Evolutionary conservation across 306 rosid genomes (phyloP).

Genomic region (Prunus persica): Prunus_persica_NCBIv2 NC_034011.1:25562001-25562500

Average conservation of each 20-base stretch:
- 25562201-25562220: slow-evolving; percentile 34
- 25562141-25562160: not conserved
- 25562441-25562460: not conserved
- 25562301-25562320: slow-evolving; percentile 13
- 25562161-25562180: slow-evolving; percentile 67
- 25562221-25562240: slow-evolving; percentile 2
- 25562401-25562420: too few species aligned
- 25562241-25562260: slow-evolving; percentile 1
- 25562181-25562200: slow-evolving; percentile 41
- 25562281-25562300: slow-evolving; percentile 1
- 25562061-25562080: slow-evolving; percentile 28
- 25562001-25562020: slow-evolving; percentile 33
- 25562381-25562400: too few species aligned
- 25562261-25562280: slow-evolving; percentile 3
- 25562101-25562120: not conserved
- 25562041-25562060: slow-evolving; percentile 53
- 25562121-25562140: slow-evolving; percentile 61
- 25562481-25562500: slow-evolving; percentile 32
- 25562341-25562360: not conserved
- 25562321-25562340: not conserved
- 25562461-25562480: slow-evolving; percentile 33
- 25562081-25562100: slow-evolving; percentile 15
- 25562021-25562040: slow-evolving; percentile 45
- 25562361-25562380: too few species aligned
- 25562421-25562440: not conserved